These are phyloP conservation scores for Sungouiella blattae DNA, from an alignment of 805 yeast species.

Conservation along the genomic window DNA sequence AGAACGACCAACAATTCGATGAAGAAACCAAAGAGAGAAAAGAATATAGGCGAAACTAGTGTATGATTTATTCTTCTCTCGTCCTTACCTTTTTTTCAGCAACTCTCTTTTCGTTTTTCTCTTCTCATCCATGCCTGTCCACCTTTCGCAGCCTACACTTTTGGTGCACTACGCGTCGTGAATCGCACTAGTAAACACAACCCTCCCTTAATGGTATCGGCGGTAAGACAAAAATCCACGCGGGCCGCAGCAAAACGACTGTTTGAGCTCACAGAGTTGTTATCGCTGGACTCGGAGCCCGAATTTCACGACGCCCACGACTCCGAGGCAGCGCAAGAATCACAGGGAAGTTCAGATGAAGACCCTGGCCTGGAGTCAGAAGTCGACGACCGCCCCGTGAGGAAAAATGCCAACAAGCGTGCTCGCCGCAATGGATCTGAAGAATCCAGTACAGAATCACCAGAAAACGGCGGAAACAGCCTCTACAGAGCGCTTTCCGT, in stretches of 20 bases:
- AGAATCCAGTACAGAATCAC: too few species aligned
- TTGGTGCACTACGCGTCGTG: constrained; percentile 3
- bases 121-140: too few species aligned
- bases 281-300: background rate
- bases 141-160: too few species aligned
- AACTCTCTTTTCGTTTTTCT: too few species aligned
- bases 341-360: too few species aligned
- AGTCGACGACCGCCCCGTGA: background rate
- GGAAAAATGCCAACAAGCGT: too few species aligned
- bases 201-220: background rate
- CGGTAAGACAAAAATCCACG: constrained; percentile 3
- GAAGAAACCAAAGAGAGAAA: too few species aligned
- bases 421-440: too few species aligned
- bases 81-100: too few species aligned
- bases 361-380: background rate
- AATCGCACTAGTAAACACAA: constrained; percentile 1
- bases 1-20: too few species aligned
- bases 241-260: background rate
- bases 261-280: background rate
- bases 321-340: background rate
- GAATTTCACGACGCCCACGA: background rate
- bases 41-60: too few species aligned
- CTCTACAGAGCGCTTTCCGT: constrained; percentile 29
- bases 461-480: constrained; percentile 30
- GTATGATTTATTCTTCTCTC: too few species aligned